Evolutionary conservation across 1,284 basidiomycete species (phyloP).

Genomic region (Gymnopus androsaceus): DNA sequence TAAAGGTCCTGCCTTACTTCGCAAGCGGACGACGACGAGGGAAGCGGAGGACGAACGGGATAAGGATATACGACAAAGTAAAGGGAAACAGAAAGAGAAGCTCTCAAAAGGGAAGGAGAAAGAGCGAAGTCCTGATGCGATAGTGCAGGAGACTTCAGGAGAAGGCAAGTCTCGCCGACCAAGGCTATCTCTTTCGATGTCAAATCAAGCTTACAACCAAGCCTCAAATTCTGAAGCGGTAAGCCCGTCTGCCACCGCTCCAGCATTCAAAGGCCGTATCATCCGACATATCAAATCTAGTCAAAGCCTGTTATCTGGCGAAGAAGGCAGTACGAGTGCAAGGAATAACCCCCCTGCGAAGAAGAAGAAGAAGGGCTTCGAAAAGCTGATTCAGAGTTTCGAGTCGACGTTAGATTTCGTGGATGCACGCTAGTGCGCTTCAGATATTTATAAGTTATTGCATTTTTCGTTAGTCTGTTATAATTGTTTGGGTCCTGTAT

Average conservation of each 20-base stretch:
- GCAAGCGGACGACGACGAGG: slow-evolving; percentile 5
- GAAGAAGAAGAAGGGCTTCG: slow-evolving; percentile 35
- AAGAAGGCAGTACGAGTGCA: slow-evolving; percentile 9
- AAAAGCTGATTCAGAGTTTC: slow-evolving; percentile 41
- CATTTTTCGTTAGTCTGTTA: background rate
- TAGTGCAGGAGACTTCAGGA: background rate
- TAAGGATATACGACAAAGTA: background rate
- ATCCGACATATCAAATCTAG: slow-evolving; percentile 29
- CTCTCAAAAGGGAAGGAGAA: slow-evolving; percentile 19
- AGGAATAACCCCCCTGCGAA: slow-evolving; percentile 19
- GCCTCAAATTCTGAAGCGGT: background rate
- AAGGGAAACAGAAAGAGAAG: slow-evolving; percentile 24
- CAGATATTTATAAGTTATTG: background rate
- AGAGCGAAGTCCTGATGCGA: slow-evolving; percentile 15
- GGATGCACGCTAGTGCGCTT: slow-evolving; percentile 31
- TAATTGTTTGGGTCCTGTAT: background rate
- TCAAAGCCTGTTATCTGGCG: slow-evolving; percentile 27
- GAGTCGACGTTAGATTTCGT: slow-evolving; percentile 54
- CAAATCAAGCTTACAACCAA: background rate
- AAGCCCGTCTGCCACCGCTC: slow-evolving; percentile 5
- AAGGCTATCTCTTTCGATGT: slow-evolving; percentile 5
- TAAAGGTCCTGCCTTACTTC: slow-evolving; percentile 10
- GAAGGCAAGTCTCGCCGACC: background rate
- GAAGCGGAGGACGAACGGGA: slow-evolving; percentile 20
- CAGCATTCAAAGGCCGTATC: background rate